phyloP scores from a whole-genome alignment of 345 rosid species.

The Jatropha curcas region DNA sequence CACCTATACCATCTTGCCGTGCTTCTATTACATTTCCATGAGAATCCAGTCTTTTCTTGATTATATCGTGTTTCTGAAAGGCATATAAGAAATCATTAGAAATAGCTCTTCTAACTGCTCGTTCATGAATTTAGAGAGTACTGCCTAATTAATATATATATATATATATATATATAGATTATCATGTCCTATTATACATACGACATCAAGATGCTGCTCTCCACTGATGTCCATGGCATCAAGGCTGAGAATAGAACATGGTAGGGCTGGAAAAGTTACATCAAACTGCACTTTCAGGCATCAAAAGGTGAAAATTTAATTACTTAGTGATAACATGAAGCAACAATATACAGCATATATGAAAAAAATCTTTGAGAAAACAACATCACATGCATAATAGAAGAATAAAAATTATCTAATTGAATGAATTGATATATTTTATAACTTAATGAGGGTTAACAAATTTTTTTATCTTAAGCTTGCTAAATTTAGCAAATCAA shows the following conservation, averaged over 20 bases:
- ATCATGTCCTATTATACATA: slow-evolving; percentile 35
- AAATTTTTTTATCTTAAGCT: not conserved
- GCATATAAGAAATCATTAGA: not conserved
- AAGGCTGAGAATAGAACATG: slow-evolving; percentile 89
- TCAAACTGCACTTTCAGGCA: slow-evolving; percentile 66
- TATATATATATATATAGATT: not conserved
- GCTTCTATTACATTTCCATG: slow-evolving; percentile 77
- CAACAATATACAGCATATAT: not conserved
- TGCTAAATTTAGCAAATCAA: not conserved
- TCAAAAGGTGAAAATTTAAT: not conserved
- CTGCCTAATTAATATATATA: not conserved
- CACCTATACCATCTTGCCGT: slow-evolving; percentile 86
- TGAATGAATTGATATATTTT: not conserved
- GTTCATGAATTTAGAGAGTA: not conserved
- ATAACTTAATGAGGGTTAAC: not conserved
- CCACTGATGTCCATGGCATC: slow-evolving; percentile 99
- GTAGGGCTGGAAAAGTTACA: slow-evolving; percentile 82
- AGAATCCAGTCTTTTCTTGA: slow-evolving; percentile 75
- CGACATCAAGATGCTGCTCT: slow-evolving; percentile 96
- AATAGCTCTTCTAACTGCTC: not conserved
- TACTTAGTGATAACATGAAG: not conserved
- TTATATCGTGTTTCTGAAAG: slow-evolving; percentile 85
- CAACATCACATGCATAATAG: not conserved
- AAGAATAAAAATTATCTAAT: not conserved
- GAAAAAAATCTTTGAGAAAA: not conserved